Percentiles rank a stretch among this genome's conserved stretches.
Conservation (phyloP, 352 stramenopile species). For the Phytophthora pinifolia region DNA sequence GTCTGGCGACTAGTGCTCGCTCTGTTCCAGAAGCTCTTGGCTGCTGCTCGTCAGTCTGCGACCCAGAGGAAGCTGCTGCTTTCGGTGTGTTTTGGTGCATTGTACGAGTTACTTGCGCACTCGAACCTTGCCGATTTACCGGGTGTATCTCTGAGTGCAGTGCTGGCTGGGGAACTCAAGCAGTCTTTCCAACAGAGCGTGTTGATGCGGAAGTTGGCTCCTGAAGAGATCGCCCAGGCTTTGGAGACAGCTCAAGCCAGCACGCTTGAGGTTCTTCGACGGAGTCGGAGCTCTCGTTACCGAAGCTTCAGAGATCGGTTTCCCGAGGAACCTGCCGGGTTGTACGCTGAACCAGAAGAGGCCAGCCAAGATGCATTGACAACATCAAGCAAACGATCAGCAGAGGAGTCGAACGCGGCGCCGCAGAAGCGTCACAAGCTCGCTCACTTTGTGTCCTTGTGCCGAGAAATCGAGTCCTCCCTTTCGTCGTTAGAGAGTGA, state of each 20-base stretch:
- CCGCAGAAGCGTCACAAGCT: slow-evolving; percentile 31
- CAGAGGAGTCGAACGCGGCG: slow-evolving; percentile 4
- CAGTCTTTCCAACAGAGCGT: slow-evolving; percentile 25
- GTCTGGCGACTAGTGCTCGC: slow-evolving; percentile 40
- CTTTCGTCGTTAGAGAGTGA: slow-evolving; percentile 31
- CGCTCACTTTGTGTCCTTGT: slow-evolving; percentile 35
- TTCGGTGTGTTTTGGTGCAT: slow-evolving; percentile 38
- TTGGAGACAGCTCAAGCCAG: slow-evolving; percentile 15
- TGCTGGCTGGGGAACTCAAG: slow-evolving; percentile 26
- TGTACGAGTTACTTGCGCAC: slow-evolving; percentile 46
- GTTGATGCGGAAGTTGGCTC: slow-evolving; percentile 17
- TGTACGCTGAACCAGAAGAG: slow-evolving; percentile 14
- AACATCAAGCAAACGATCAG: slow-evolving; percentile 18
- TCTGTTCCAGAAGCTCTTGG: slow-evolving; percentile 47
- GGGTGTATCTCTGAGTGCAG: not conserved
- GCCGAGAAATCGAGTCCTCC: slow-evolving; percentile 46
- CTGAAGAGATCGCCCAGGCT: slow-evolving; percentile 15
- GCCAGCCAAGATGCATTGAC: not conserved
- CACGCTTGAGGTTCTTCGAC: slow-evolving; percentile 12
- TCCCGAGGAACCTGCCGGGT: slow-evolving; percentile 23
- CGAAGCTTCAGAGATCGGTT: slow-evolving; percentile 26
- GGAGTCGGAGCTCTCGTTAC: slow-evolving; percentile 1
- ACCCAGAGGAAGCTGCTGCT: slow-evolving; percentile 23
- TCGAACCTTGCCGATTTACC: slow-evolving; percentile 42
- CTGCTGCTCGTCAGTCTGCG: slow-evolving; percentile 14